Percentiles rank a stretch among this genome's conserved stretches.
These are phyloP conservation scores for Xanthoconium stramineum DNA, from an alignment of 768 basidiomycete species.

Conservation along the genomic window DNA sequence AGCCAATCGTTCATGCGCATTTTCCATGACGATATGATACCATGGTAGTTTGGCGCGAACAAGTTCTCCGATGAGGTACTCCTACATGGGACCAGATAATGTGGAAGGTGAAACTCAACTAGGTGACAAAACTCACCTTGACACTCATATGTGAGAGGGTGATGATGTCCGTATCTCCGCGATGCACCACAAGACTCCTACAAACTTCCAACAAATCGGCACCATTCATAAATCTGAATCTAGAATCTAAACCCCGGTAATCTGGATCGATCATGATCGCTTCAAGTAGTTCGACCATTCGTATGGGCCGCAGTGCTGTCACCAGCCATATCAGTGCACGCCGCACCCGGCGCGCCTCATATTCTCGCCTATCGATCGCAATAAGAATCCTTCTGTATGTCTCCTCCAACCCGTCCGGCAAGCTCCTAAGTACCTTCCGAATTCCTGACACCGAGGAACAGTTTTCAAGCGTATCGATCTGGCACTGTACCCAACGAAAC, in stretches of 20 bases:
- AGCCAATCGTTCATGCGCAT: constrained; percentile 3
- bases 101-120: too few species aligned
- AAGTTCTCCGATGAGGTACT: constrained; percentile 13
- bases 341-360: not conserved
- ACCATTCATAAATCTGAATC: not conserved
- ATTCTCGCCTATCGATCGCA: not conserved
- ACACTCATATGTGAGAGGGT: constrained; percentile 17
- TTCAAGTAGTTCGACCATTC: constrained; percentile 7
- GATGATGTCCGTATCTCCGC: constrained; percentile 10
- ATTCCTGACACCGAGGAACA: not conserved
- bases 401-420: constrained; percentile 19
- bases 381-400: constrained; percentile 21
- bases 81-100: not conserved
- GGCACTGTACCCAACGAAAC: constrained; percentile 19
- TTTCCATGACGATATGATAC: constrained; percentile 8
- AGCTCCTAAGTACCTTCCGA: constrained; percentile 1
- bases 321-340: constrained; percentile 16
- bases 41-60: not conserved
- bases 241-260: too few species aligned
- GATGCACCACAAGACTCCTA: constrained; percentile 9
- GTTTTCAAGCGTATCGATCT: constrained; percentile 10
- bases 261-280: constrained; percentile 4
- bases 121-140: constrained; percentile 12
- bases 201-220: not conserved
- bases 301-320: constrained; percentile 5